Base-by-base conservation (phyloP, 2,329 filamentous ascomycete species). In the Aspergillus tamarii region DNA sequence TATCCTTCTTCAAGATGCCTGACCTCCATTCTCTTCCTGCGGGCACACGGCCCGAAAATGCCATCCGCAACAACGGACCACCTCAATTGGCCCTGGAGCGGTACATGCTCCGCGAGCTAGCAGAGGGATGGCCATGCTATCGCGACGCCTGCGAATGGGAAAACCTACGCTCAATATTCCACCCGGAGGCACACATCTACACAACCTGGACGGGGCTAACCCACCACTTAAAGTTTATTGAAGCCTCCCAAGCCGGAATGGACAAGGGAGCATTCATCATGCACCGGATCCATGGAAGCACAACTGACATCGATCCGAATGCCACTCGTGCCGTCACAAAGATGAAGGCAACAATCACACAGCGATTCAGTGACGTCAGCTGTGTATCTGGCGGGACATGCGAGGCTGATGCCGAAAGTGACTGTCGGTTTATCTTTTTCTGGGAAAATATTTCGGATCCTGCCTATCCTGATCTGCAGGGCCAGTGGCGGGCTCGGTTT, bases 71-170 rank as follows among this genome's bases (percentile, higher is more conserved):
- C 41, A 61, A 61, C 11, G 56, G 50, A 10, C n/a, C 32, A 1
- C 39, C 56, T 16, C 50, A 52, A 6, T 36, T 52, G 2, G 56
- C 59, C 12, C 36, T 61, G 21, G 59, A 61, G 10, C 59, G 59
- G 3, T 61, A 48, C 23, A 43, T 32, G n/a, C 46, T 61, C 41
- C 59, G 59, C 21, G 59, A 61, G 16, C 19, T 61, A 9, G 56
- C 50, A 39, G 59, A 61, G n/a, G 53, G 59, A 26, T 61, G 59
- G 59, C 59, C 59, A 3, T 52, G 56, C 26, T 52, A 57, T n/a
- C 59, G 59, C 4, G 59, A 61, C n/a, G 59, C 59, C 21, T 61
- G 59, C 28, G 59, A 61, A 32, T 61, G 59, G 59, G 46, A 52
- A 4, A 52, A 61, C 48, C 59, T 61, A 6, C 43, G 21, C 43